Evolutionary conservation across 179 eudicot species (phyloP).

Genomic region (Beta lomatogona): DNA sequence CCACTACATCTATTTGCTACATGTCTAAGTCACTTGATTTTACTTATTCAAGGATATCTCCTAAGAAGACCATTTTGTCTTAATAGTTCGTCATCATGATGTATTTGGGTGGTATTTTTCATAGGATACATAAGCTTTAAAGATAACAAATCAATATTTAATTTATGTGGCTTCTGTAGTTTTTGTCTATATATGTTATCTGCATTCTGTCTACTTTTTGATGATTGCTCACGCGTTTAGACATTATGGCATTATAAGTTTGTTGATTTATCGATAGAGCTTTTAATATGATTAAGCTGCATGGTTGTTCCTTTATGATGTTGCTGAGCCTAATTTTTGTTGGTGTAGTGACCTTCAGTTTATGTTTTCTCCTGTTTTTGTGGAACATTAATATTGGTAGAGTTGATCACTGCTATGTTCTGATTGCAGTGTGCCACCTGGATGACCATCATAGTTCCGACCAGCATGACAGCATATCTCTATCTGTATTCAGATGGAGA

Average conservation of each 20-base stretch:
- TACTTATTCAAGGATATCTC: neutral
- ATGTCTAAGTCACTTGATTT: neutral
- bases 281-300: neutral
- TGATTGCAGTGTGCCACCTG: conserved; percentile 90
- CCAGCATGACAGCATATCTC: conserved; percentile 98
- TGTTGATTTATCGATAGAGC: neutral
- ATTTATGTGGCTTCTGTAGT: neutral
- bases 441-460: conserved; percentile 96
- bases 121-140: neutral
- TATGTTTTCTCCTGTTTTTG: neutral
- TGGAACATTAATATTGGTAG: neutral
- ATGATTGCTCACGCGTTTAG: neutral
- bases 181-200: neutral
- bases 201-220: neutral
- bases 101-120: neutral
- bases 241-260: neutral
- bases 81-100: neutral
- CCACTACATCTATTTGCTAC: neutral
- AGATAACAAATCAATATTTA: neutral
- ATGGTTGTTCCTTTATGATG: neutral
- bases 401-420: conserved; percentile 9
- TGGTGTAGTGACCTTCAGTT: neutral
- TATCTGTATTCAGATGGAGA: conserved; percentile 98
- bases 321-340: neutral
- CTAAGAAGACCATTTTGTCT: neutral